phyloP scores from a whole-genome alignment of 768 basidiomycete genomes.

The Podaxis sp. region DNA sequence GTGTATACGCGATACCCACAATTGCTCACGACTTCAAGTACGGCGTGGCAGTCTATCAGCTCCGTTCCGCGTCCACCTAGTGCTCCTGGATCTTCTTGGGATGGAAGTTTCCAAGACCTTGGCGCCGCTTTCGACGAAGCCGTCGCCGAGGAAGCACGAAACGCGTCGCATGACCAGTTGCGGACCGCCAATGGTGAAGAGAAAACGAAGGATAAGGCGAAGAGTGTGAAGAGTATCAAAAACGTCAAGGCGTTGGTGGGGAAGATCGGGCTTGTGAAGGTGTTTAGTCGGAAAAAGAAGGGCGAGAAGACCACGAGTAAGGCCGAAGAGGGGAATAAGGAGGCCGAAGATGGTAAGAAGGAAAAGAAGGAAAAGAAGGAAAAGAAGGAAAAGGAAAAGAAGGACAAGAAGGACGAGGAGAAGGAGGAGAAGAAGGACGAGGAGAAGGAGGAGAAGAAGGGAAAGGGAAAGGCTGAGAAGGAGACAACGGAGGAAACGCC shows the following conservation, averaged over 20 bases:
- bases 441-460: not conserved
- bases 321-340: not conserved
- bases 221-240: not conserved
- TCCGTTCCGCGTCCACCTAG: slow-evolving; percentile 18
- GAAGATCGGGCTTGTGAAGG: not conserved
- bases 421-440: not conserved
- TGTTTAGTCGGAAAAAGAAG: not conserved
- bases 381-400: not conserved
- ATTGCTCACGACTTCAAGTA: slow-evolving; percentile 26
- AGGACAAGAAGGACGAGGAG: not conserved
- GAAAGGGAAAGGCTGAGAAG: not conserved
- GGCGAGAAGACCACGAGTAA: not conserved
- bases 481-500: not conserved
- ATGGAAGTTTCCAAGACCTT: slow-evolving; percentile 10
- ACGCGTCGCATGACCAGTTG: not conserved
- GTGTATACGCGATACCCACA: slow-evolving; percentile 28
- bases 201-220: not conserved
- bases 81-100: slow-evolving; percentile 14
- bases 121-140: not conserved
- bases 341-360: not conserved
- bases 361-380: not conserved
- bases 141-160: not conserved
- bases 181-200: not conserved
- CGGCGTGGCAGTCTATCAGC: slow-evolving; percentile 29
- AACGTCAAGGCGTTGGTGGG: not conserved